Evolutionary conservation across 495 filamentous ascomycete species (phyloP).

Genomic region (Penicillium fimorum): DNA sequence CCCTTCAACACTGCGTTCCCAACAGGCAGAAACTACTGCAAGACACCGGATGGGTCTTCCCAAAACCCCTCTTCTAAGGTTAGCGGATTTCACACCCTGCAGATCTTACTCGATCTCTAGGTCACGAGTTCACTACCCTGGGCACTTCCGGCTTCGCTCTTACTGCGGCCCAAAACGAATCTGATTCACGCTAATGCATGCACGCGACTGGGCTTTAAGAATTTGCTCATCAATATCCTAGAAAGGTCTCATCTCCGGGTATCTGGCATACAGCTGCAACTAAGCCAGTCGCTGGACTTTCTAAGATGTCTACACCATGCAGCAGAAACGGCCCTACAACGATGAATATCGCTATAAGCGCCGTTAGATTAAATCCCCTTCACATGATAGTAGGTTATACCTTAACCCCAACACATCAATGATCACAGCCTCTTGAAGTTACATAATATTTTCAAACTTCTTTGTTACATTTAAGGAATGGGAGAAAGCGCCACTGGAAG

Average conservation of each 20-base stretch:
- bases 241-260: conserved; percentile 4
- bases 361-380: background rate
- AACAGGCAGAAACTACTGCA: conserved; percentile 9
- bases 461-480: conserved; percentile 16
- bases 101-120: conserved; percentile 10
- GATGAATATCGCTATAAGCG: background rate
- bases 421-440: background rate
- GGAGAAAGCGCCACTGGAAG: conserved; percentile 9
- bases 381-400: background rate
- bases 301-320: background rate
- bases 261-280: conserved; percentile 8
- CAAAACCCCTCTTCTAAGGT: background rate
- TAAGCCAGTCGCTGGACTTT: background rate
- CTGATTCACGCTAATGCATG: conserved; percentile 18
- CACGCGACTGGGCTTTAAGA: conserved; percentile 4
- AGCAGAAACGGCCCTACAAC: background rate
- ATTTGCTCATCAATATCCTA: background rate
- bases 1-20: background rate
- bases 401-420: background rate
- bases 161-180: conserved; percentile 20
- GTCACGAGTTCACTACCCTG: conserved; percentile 20
- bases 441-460: background rate
- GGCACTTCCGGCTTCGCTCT: conserved; percentile 9
- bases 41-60: conserved; percentile 5
- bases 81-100: background rate